Base-by-base conservation (phyloP, 441 rosid species). In the Brassica hybrid region DNA sequence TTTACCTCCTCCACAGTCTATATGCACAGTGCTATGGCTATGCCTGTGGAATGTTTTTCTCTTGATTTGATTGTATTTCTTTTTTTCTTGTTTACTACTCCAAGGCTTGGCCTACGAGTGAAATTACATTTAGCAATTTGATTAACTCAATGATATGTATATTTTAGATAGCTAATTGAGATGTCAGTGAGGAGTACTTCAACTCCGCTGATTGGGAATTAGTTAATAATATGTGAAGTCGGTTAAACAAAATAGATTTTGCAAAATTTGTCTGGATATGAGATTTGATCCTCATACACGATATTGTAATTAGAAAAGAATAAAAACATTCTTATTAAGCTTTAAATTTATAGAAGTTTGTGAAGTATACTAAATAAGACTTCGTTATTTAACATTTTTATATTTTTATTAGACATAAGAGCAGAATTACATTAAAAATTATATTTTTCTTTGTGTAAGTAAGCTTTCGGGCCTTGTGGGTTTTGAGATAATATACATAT, bases 41-140 rank as follows among this genome's bases (percentile, higher is more conserved):
- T 18, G 25, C 66, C 70, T 71, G 48, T 56, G 25, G 76, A 76
- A 64, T 76, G 75, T 71, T 76, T 64, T 61, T n/a, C 38, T 25
- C n/a, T 10, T 9, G 13, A 8, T 21, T 34, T 3, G 5, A 1
- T 2, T n/a, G 14, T 14, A 18, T 32, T 18, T 56, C 14, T 8
- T 60, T 23, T 1, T 8, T 60, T 5, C 7, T 17, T 48, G 8
- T 48, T 14, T 43, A 12, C 27, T 68, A 75, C 62, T 6, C 9
- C 54, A 16, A 27, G 16, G 36, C 72, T 25, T 41, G 7, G 36
- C 21, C 50, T 60, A 45, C 62, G 19, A 10, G 45, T 32, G 45
- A 32, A 59, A 41, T 8, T 18, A 34, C n/a, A 19, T 27, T 50
- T 52, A 17, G 23, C 27, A 69, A 43, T 3, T 41, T 16, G 50